These are phyloP conservation scores for Aspergillus nanangensis DNA, from an alignment of 495 filamentous ascomycete genomes.

Conservation along the genomic window DNA sequence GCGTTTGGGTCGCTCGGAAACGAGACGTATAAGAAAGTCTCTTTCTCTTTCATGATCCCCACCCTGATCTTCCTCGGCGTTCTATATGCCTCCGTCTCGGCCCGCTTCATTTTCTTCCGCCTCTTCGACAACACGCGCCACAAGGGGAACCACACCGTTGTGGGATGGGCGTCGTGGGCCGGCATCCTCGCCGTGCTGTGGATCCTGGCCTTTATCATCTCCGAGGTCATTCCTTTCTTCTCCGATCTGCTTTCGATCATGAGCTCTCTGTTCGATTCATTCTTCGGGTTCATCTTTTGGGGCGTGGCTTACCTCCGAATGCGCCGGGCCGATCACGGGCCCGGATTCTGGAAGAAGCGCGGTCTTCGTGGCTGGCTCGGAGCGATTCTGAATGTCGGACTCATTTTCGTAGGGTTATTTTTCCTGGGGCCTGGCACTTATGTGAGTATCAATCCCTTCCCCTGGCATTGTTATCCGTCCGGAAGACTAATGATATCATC, in stretches of 20 bases:
- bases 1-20: constrained; percentile 77
- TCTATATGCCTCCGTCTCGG: constrained; percentile 80
- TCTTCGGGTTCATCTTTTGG: constrained; percentile 96
- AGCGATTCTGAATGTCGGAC: constrained; percentile 58
- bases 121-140: constrained; percentile 73
- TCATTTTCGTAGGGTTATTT: constrained; percentile 68
- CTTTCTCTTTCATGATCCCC: constrained; percentile 90
- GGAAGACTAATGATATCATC: constrained; percentile 8
- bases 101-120: constrained; percentile 83
- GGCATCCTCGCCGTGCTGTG: constrained; percentile 70
- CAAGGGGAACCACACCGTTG: constrained; percentile 70
- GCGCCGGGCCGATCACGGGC: constrained; percentile 63
- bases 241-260: constrained; percentile 76
- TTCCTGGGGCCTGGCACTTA: constrained; percentile 79
- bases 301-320: constrained; percentile 82
- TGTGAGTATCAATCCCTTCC: constrained; percentile 44
- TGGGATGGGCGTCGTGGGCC: constrained; percentile 75
- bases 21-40: constrained; percentile 69
- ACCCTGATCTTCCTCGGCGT: constrained; percentile 87
- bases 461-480: neutral
- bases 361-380: constrained; percentile 60
- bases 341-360: constrained; percentile 52
- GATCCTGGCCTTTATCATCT: constrained; percentile 76
- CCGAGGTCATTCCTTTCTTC: constrained; percentile 90
- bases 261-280: constrained; percentile 87